These are phyloP conservation scores for Bothriochloa decipiens DNA, from an alignment of 176 grass and related monocot species.

Conservation along the genomic window DNA sequence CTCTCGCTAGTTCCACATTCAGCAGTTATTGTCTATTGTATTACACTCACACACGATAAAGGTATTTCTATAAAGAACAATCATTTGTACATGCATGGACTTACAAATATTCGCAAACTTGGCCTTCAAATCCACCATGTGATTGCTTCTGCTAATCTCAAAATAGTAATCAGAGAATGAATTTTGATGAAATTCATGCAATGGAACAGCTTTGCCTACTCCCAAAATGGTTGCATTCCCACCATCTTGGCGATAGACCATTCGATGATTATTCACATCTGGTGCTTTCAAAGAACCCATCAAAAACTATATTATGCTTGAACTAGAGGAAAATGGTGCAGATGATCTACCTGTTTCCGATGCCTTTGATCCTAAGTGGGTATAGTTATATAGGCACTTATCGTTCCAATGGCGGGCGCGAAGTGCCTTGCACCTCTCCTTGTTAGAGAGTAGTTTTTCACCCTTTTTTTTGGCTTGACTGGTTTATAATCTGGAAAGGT, in stretches of 20 bases:
- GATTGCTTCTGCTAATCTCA: slow-evolving; percentile 2
- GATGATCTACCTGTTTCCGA: no score
- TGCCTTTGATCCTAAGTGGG: no score
- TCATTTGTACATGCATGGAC: neutral
- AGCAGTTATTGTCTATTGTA: neutral
- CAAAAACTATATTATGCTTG: neutral
- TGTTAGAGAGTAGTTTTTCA: no score
- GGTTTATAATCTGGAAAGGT: no score
- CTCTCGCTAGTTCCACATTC: neutral
- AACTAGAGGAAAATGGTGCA: no score
- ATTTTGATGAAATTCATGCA: neutral
- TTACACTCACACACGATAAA: neutral
- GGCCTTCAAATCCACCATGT: slow-evolving; percentile 26
- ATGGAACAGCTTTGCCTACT: neutral
- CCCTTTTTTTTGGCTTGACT: no score
- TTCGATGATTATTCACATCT: neutral
- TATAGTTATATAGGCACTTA: no score
- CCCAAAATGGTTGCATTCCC: slow-evolving; percentile 10
- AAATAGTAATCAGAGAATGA: slow-evolving; percentile 31
- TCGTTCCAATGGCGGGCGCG: no score
- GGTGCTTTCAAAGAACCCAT: neutral
- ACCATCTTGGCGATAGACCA: neutral
- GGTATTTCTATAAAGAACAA: neutral
- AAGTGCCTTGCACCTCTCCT: no score
- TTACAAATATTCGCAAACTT: slow-evolving; percentile 27